Evolutionary conservation across 257 asterid species (phyloP), one percentile per base, ranked within the genome.

Genomic region (Capsicum chinense): DNA sequence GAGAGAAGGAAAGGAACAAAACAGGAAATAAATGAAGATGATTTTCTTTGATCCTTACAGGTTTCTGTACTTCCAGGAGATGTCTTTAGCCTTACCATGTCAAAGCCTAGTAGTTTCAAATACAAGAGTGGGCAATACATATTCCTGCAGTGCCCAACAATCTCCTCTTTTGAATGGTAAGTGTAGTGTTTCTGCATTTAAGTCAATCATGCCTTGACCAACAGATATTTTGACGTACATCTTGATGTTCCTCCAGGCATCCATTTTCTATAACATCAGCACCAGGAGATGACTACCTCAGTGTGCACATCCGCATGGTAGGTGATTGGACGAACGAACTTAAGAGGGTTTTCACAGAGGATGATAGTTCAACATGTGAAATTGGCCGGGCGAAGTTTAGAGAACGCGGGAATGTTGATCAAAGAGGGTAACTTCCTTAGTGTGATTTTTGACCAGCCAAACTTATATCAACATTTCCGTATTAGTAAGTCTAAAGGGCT

Each of bases 231-330:
- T 78, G 33, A 78, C 82, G 54, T 33, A 78, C 10, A 71, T 71
- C 58, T 26, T 78, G 66, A 78, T 78, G 82, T 17, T 69, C 63
- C 56, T 86, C 71, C 93, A 95, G 99, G 98, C 99, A 95, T 89
- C 99, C 99, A 79, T 95, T 95, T 94, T 95, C 99, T 76, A 89
- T 95, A 56, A 95, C 98, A 83, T 95, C 99, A 86, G 99, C 99
- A 76, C 99, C 99, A 50, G 97, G 94, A 66, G 99, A 95, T 89
- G 86, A 94, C 87, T 88, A 91, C 88, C 87, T 94, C 21, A 94
- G 98, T 57, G 95, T 95, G 78, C 99, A 95, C 90, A 92, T 95
- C 80, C 94, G 99, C 44, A 89, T 93, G 16, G 97, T 94, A 50
- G 98, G 99, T 64, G 99, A 88, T 83, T 88, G 90, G 89, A 88